Evolutionary conservation across 176 grass and related monocot species (phyloP).

Genomic region (Oryza meridionalis): DNA sequence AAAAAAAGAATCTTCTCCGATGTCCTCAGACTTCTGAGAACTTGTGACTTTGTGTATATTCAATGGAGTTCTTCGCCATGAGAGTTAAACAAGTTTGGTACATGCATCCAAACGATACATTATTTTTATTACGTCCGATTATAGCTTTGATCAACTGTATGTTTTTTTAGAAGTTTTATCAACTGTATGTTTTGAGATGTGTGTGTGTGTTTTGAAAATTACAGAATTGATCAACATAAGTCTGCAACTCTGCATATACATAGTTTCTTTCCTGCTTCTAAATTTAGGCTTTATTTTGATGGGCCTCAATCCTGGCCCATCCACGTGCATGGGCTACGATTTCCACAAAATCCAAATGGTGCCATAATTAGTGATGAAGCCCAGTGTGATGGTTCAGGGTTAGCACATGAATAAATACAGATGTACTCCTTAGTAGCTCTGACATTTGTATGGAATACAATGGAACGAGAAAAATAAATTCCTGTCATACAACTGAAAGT

Average conservation of each 20-base stretch:
- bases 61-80: not conserved
- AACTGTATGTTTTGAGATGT: not conserved
- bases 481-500: no score
- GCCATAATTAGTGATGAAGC: no score
- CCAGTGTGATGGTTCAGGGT: no score
- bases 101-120: not conserved
- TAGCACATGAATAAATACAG: no score
- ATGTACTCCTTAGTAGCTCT: not conserved
- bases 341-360: not conserved
- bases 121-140: not conserved
- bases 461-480: not conserved
- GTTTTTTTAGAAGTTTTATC: no score
- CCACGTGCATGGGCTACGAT: not conserved
- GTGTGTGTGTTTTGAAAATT: not conserved
- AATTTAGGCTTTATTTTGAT: not conserved
- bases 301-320: not conserved
- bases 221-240: not conserved
- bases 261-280: no score
- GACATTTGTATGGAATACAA: not conserved
- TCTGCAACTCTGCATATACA: not conserved
- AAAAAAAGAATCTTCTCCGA: no score
- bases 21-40: not conserved
- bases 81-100: not conserved
- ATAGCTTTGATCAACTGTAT: not conserved
- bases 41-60: not conserved